A percentile compares a stretch with the other conserved stretches of the same genome.
Conservation (phyloP, 495 filamentous ascomycete species). For the Clavariopsis aquatica region DNA sequence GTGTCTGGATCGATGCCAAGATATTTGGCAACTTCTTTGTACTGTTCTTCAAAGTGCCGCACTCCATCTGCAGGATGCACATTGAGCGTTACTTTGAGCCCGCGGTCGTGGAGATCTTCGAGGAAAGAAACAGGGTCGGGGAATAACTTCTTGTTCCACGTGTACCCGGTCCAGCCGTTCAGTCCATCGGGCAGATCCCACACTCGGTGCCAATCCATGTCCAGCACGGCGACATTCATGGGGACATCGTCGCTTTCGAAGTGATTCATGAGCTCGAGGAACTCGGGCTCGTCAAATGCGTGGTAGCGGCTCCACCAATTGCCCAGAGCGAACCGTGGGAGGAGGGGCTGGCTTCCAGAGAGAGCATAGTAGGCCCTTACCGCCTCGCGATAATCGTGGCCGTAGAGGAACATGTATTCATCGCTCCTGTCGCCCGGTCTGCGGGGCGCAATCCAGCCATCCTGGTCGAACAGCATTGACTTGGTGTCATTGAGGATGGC, state of each 20-base stretch:
- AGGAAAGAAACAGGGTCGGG: constrained; percentile 53
- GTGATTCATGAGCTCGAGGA: constrained; percentile 54
- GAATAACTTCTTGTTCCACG: constrained; percentile 59
- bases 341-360: constrained; percentile 56
- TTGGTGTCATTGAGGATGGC: constrained; percentile 56
- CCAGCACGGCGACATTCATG: constrained; percentile 56
- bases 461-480: constrained; percentile 58
- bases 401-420: constrained; percentile 61
- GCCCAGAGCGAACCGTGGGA: constrained; percentile 60
- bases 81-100: constrained; percentile 55
- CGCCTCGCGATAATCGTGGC: constrained; percentile 55
- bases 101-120: constrained; percentile 48
- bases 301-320: constrained; percentile 68
- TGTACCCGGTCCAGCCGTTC: constrained; percentile 60
- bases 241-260: constrained; percentile 54
- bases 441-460: constrained; percentile 52
- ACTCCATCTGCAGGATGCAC: constrained; percentile 61
- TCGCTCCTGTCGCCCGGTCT: constrained; percentile 51
- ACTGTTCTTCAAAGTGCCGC: constrained; percentile 54
- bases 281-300: constrained; percentile 54
- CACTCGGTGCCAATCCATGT: constrained; percentile 66
- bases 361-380: constrained; percentile 58
- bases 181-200: constrained; percentile 40
- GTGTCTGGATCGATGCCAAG: constrained; percentile 50
- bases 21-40: constrained; percentile 53